phyloP scores from a whole-genome alignment of 495 filamentous ascomycete genomes.

The Aspergillus egyptiacus region DNA sequence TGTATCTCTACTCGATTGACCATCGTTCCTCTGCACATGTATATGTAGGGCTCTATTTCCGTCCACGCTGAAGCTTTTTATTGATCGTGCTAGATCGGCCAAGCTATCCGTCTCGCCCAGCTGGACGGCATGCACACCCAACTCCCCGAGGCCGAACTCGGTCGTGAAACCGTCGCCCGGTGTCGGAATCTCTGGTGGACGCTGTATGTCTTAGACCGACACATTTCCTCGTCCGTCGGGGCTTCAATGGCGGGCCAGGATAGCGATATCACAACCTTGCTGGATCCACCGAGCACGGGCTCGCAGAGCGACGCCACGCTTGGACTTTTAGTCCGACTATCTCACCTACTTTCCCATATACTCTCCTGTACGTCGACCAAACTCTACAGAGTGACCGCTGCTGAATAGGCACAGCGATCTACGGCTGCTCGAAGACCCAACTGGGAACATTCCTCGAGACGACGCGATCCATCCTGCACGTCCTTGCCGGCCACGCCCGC shows the following conservation, averaged over 20 bases:
- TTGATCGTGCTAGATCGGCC: conserved; percentile 23
- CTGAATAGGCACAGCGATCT: conserved; percentile 7
- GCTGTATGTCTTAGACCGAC: conserved; percentile 33
- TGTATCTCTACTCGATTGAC: conserved; percentile 36
- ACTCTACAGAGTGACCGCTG: neutral
- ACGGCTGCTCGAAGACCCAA: conserved; percentile 29
- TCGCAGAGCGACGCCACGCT: conserved; percentile 23
- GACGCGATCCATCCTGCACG: conserved; percentile 30
- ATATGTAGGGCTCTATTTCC: conserved; percentile 20
- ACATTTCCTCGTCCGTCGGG: conserved; percentile 32
- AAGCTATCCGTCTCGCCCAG: conserved; percentile 35
- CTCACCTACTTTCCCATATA: conserved; percentile 26
- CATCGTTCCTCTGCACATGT: conserved; percentile 29
- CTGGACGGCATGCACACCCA: conserved; percentile 34
- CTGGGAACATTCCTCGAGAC: conserved; percentile 30
- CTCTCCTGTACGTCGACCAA: conserved; percentile 15
- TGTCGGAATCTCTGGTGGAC: conserved; percentile 37
- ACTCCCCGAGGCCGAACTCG: conserved; percentile 29
- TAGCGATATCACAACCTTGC: conserved; percentile 29
- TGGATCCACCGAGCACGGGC: conserved; percentile 17
- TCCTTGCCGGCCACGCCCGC: conserved; percentile 26
- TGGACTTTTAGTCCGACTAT: conserved; percentile 30
- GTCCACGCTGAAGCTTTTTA: neutral
- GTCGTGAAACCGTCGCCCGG: conserved; percentile 21
- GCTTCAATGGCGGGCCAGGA: conserved; percentile 30